These are phyloP conservation scores for Collybia nuda DNA, from an alignment of 768 basidiomycete species.

Conservation along the genomic window DNA sequence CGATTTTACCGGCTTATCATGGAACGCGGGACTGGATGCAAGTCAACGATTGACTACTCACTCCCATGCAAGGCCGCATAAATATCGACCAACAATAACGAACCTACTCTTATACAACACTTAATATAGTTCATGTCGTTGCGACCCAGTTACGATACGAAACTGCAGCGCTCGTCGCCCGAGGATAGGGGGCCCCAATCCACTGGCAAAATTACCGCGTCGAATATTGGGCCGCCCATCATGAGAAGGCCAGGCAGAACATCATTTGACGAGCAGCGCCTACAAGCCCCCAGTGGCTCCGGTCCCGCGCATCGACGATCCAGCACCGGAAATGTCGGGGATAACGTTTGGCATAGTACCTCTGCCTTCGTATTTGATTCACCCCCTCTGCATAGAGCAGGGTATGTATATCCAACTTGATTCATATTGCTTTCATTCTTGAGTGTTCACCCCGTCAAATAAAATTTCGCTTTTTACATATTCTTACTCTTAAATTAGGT, in stretches of 20 bases:
- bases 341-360: neutral
- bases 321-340: too few relatives aligned
- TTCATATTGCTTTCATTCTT: neutral
- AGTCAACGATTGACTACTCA: too few relatives aligned
- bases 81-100: too few relatives aligned
- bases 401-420: conserved; percentile 28
- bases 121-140: neutral
- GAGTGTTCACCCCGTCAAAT: neutral
- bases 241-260: too few relatives aligned
- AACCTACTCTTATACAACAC: too few relatives aligned
- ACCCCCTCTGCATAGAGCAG: conserved; percentile 48
- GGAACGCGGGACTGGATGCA: too few relatives aligned
- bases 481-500: conserved; percentile 9
- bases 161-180: conserved; percentile 4
- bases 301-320: too few relatives aligned
- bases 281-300: too few relatives aligned
- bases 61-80: too few relatives aligned
- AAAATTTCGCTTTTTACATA: neutral
- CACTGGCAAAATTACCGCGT: too few relatives aligned
- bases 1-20: neutral
- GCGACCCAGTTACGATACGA: neutral
- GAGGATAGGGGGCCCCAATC: neutral
- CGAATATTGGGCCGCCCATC: too few relatives aligned
- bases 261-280: too few relatives aligned
- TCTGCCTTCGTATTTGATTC: conserved; percentile 5